Conservation (phyloP, 495 filamentous ascomycete species). For the Lindgomyces ingoldianus region DNA sequence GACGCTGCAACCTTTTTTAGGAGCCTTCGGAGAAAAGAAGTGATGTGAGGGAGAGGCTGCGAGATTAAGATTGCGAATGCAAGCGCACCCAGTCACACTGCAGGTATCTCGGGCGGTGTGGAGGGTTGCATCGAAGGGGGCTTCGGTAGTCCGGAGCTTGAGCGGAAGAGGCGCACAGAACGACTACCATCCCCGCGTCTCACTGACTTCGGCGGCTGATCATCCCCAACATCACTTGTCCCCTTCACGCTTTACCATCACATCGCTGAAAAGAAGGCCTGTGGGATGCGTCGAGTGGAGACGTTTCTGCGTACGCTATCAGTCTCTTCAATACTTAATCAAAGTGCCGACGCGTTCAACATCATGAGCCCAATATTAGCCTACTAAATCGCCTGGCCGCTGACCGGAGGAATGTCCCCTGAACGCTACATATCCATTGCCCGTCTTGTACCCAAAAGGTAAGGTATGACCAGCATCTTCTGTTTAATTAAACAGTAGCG, state of each 20-base stretch:
- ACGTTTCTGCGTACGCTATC: background rate
- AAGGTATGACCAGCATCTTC: background rate
- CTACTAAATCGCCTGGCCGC: background rate
- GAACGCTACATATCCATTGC: background rate
- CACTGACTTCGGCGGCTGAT: background rate
- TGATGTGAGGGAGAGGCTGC: background rate
- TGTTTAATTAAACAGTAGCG: background rate
- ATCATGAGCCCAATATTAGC: slow-evolving; percentile 1
- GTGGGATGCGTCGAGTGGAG: background rate
- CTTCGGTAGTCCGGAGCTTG: too few species aligned
- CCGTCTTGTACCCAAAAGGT: slow-evolving; percentile 3
- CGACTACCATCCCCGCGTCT: background rate
- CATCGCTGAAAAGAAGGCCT: background rate
- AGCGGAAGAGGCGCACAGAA: background rate
- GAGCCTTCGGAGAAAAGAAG: background rate
- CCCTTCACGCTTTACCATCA: background rate
- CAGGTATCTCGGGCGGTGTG: background rate
- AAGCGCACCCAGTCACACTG: background rate
- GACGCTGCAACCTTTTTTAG: background rate
- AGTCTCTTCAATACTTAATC: background rate
- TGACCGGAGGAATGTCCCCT: background rate
- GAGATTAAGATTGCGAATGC: background rate
- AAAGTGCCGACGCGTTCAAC: background rate
- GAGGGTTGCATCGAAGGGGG: background rate
- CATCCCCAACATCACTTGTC: background rate